Percentiles rank a stretch among this genome's conserved stretches.
phyloP scores from a whole-genome alignment of 2,329 filamentous ascomycete genomes.

The Mariannaea elegans region DNA sequence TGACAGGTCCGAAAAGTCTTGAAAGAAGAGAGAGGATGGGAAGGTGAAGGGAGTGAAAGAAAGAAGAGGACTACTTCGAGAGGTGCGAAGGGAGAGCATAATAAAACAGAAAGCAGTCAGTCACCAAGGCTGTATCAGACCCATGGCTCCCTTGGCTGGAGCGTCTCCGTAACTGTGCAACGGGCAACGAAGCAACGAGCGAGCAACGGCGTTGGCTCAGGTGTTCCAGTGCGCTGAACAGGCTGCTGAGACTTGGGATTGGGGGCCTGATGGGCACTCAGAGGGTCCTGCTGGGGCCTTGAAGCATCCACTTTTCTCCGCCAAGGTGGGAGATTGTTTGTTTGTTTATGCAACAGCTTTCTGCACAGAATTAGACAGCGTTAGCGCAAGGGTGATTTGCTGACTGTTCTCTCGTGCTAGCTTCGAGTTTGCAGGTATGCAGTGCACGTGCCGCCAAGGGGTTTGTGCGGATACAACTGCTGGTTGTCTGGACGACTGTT shows the following conservation, averaged over 20 bases:
- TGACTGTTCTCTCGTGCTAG: slow-evolving; percentile 9
- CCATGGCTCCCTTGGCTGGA: slow-evolving; percentile 16
- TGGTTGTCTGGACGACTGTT: slow-evolving; percentile 48
- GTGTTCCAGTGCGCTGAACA: slow-evolving; percentile 22
- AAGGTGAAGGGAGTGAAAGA: not conserved
- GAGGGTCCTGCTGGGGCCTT: slow-evolving; percentile 13
- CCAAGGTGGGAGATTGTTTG: slow-evolving; percentile 45
- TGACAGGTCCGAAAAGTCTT: not conserved
- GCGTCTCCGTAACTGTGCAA: slow-evolving; percentile 39
- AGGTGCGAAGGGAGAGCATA: slow-evolving; percentile 15
- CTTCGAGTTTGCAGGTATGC: slow-evolving; percentile 27
- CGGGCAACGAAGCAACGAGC: slow-evolving; percentile 39
- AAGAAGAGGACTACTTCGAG: slow-evolving; percentile 1
- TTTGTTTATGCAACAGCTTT: slow-evolving; percentile 44
- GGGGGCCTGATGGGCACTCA: slow-evolving; percentile 3
- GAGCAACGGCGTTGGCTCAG: slow-evolving; percentile 36
- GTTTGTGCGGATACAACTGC: slow-evolving; percentile 20
- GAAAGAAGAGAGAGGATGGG: not conserved
- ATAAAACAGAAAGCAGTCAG: slow-evolving; percentile 23
- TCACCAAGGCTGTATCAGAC: slow-evolving; percentile 10
- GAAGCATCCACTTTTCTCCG: slow-evolving; percentile 30
- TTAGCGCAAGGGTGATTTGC: slow-evolving; percentile 31
- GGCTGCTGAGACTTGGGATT: slow-evolving; percentile 34
- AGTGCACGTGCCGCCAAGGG: slow-evolving; percentile 35
- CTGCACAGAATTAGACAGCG: slow-evolving; percentile 34